Evolutionary conservation across 129 eudicot genomes (phyloP), one percentile per base, ranked within the genome.

Genomic region (Helianthus tuberosus): DNA sequence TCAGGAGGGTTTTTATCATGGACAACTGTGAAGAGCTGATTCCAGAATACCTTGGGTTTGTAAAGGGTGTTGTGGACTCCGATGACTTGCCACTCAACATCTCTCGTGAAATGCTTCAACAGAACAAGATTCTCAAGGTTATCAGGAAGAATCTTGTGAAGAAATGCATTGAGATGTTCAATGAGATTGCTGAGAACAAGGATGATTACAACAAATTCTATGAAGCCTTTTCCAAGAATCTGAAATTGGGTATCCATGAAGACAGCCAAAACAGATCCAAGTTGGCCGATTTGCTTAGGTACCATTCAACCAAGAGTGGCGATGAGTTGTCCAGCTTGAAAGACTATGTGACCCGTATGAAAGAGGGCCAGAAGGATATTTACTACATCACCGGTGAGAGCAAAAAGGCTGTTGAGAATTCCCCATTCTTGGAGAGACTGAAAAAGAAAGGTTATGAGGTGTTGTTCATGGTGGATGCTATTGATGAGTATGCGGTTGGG

Each of bases 131-230:
- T 32, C 86, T 91, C 25, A 91, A 91, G 80, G 97, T 92, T 3
- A 92, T 92, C 71, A 79, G 97, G 64, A 92, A 92, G 87, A 92
- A 92, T 64, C 88, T 92, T 68, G 97, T 92, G 25, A 92, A 92
- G 86, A 92, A 92, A 61, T 89, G 97, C 79, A 83, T 92, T 57
- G 97, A 92, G 81, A 92, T 92, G 97, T 89, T 92, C 84, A 92
- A 80, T 32, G 97, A 92, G 79, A 92, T 92, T 16, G 89, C 97
- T 0, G 97, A 92, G 79, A 92, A 92, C 82, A 89, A 92, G 48
- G 97, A 92, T 15, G 96, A 92, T 27, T 92, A 92, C 74, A 81
- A 71, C 68, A 92, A 89, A 60, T 92, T 92, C 68, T 91, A 91
- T 41, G 93, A 90, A 29, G 94, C 96, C 0, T 90, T 90, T 77